Evolutionary conservation across 352 stramenopile species (phyloP), one percentile per base, ranked within the genome.

Genomic region (Peronospora farinosa): DNA sequence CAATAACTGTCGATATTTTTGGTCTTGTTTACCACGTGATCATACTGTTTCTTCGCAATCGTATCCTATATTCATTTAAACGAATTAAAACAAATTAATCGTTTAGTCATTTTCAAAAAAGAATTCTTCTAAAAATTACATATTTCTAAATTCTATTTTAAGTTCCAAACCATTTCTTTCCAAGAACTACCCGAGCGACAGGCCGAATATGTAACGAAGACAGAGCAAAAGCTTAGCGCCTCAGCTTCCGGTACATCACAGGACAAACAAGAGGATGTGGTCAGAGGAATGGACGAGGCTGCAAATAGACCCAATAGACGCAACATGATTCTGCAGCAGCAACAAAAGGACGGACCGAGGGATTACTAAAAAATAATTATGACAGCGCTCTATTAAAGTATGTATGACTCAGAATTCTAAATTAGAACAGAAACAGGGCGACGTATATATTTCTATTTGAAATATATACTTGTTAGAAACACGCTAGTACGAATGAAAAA

Each of bases 161-260:
- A n/a, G 19, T 21, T 21, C 3, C 19, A 27, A 37, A 73, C 74
- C 78, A 89, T 77, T 6, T 67, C 40, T 15, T 56, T 44, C 73
- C 75, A 82, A 0, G 78, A 82, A 11, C 65, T 37, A 21, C 57
- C 54, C 0, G 61, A 71, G 47, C 64, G 72, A 40, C 78, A 89
- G 37, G 75, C 65, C 30, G 76, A 80, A 50, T 81, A 89, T 6
- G 39, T 43, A 37, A 84, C 57, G 46, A 73, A 78, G 28, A 54
- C 47, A 15, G 30, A 46, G 42, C 78, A 89, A 46, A 89, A 89
- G n/a, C 63, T 60, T 40, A 87, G 68, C 10, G 62, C 50, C 7
- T 33, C 45, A n/a, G 53, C 19, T 16, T 56, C 36, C 8, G 78
- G 78, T 28, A 83, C 67, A 59, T 85, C 78, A 44, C 78, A 88